These are phyloP conservation scores for Iris pallida DNA, from an alignment of 116 monocot genomes.

Conservation along the genomic window DNA sequence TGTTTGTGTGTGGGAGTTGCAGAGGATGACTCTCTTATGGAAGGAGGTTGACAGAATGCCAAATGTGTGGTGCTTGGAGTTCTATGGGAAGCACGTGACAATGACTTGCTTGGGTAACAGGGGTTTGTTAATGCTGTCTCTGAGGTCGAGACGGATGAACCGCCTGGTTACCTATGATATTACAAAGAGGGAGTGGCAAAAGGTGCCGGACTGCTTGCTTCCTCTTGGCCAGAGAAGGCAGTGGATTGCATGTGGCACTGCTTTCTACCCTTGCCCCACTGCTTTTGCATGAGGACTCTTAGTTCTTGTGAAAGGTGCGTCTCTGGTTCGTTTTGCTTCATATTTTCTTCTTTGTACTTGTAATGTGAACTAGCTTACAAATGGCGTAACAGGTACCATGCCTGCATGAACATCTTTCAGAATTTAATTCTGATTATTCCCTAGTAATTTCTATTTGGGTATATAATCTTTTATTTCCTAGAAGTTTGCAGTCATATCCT, in stretches of 20 bases:
- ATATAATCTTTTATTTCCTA: too few relatives aligned
- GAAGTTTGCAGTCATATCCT: too few relatives aligned
- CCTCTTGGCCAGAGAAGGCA: slow-evolving; percentile 29
- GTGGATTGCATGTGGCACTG: slow-evolving; percentile 54
- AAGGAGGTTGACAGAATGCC: slow-evolving; percentile 99
- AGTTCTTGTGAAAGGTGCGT: neutral
- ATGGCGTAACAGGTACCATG: too few relatives aligned
- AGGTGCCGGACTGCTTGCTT: slow-evolving; percentile 40
- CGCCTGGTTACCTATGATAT: slow-evolving; percentile 59
- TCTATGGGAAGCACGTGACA: slow-evolving; percentile 60
- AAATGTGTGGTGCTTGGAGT: slow-evolving; percentile 82
- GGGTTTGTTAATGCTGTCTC: slow-evolving; percentile 67
- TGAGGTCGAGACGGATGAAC: slow-evolving; percentile 52
- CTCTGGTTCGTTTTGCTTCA: too few relatives aligned
- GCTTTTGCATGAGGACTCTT: slow-evolving; percentile 35
- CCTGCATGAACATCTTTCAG: too few relatives aligned
- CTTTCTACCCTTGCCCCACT: slow-evolving; percentile 56
- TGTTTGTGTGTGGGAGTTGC: slow-evolving; percentile 79
- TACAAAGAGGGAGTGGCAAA: slow-evolving; percentile 44
- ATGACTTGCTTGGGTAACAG: slow-evolving; percentile 74
- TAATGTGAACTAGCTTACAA: too few relatives aligned
- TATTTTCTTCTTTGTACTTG: too few relatives aligned
- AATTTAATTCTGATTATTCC: too few relatives aligned
- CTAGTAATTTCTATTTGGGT: too few relatives aligned
- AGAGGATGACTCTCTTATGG: slow-evolving; percentile 91